phyloP scores from a whole-genome alignment of 2,329 filamentous ascomycete species.

The Xylaria sp. region DNA sequence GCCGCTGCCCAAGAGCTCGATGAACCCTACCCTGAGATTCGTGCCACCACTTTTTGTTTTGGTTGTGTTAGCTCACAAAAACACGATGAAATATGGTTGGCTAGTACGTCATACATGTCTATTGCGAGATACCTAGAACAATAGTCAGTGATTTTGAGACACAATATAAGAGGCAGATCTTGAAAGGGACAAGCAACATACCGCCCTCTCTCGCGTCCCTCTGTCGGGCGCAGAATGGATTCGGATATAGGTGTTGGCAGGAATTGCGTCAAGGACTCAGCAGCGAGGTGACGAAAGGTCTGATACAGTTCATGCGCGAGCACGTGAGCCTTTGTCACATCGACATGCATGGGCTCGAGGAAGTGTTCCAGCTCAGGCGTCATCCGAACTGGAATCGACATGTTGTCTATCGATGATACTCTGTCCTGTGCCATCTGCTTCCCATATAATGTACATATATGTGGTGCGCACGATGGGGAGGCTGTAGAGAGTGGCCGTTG shows the following conservation, averaged over 20 bases:
- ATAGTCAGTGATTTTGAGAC: conserved; percentile 35
- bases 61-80: not conserved
- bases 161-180: not conserved
- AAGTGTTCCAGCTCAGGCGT: conserved; percentile 55
- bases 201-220: conserved; percentile 58
- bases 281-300: conserved; percentile 63
- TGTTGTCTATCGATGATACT: conserved; percentile 16
- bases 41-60: conserved; percentile 65
- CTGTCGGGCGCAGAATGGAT: conserved; percentile 63
- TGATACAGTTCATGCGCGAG: conserved; percentile 61
- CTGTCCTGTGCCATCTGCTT: conserved; percentile 22
- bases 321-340: conserved; percentile 57
- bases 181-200: conserved; percentile 50
- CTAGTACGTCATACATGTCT: conserved; percentile 67
- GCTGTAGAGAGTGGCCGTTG: conserved; percentile 8
- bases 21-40: conserved; percentile 75
- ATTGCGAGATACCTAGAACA: conserved; percentile 66
- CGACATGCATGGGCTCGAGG: conserved; percentile 62
- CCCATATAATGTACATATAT: conserved; percentile 27
- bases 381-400: conserved; percentile 32
- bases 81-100: not conserved
- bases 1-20: conserved; percentile 65
- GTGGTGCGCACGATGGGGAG: conserved; percentile 1
- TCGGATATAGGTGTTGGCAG: conserved; percentile 71
- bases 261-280: conserved; percentile 66